Base-by-base conservation (phyloP, 2,329 filamentous ascomycete genomes). In the Penicillium crustosum region DNA sequence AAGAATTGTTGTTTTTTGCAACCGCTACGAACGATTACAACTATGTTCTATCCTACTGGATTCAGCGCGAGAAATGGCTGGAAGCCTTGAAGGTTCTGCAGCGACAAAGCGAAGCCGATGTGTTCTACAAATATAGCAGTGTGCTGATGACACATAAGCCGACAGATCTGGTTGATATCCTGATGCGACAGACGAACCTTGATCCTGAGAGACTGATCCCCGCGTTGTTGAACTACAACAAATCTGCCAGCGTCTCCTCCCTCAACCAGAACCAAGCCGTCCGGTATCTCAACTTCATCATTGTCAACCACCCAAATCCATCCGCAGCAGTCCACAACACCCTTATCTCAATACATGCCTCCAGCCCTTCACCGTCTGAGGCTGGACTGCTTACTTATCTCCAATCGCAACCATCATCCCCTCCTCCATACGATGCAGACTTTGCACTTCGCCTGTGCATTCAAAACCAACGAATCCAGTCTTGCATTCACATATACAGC, bases 381-480 rank as follows among this genome's bases (percentile, higher is more conserved):
- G 87, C 89, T 0, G 89, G 89, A 0, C 83, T 99, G 2, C 83
- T 97, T 41, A 85, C 88, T 7, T 99, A 99, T 71, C 86, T 99
- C 7, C 90, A 97, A 75, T 88, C 90, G 0, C 93, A 99, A 76
- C 90, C 91, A 50, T 89, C 94, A 69, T 90, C 90, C 27, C 86
- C 87, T 50, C 91, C 92, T 45, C 85, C 86, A 45, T 99, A 95
- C 73, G 94, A 99, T 71, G 91, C 91, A 2, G 94, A 99, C 74
- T 99, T 99, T 75, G 94, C 94, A 1, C 86, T 99, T 31, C 89
- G 94, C 13, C 83, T 97, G 13, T 99, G 94, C 76, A 97, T 99
- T 64, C 90, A 97, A 68, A 88, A 99, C 76, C 88, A 93, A 65
- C 89, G 94, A 44, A 93, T 97, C 1, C 87, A 96, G 62, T 95